Evolutionary conservation across 192 early-diverging fungal species (phyloP).

Genomic region (Podochytrium sp.): DNA sequence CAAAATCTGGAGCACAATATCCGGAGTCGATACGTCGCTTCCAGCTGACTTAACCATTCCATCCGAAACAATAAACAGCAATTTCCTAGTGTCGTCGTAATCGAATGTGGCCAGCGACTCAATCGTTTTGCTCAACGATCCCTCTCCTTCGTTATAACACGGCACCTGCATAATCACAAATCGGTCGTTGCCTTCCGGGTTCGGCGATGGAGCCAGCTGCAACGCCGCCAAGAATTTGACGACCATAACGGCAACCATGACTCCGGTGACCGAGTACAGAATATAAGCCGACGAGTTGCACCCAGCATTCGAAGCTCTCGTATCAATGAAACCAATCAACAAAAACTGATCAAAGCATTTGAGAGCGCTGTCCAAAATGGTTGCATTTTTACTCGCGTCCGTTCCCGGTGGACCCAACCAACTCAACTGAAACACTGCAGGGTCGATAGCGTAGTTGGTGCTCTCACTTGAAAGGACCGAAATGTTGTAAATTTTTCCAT

Average conservation of each 20-base stretch:
- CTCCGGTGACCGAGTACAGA: constrained; percentile 75
- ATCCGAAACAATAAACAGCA: constrained; percentile 92
- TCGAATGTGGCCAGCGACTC: constrained; percentile 86
- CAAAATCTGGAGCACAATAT: constrained; percentile 91
- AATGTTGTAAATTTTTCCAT: constrained; percentile 84
- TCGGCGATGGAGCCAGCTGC: constrained; percentile 76
- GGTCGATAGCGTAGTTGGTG: constrained; percentile 14
- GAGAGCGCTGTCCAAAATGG: constrained; percentile 70
- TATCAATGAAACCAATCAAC: constrained; percentile 85
- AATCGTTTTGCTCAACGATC: constrained; percentile 87
- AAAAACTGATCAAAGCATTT: constrained; percentile 85
- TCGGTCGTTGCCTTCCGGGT: constrained; percentile 83
- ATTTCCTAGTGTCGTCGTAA: constrained; percentile 95
- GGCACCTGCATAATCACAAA: constrained; percentile 91
- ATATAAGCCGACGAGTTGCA: constrained; percentile 86
- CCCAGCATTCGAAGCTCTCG: constrained; percentile 65
- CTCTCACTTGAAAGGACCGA: constrained; percentile 50
- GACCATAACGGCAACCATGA: constrained; percentile 83
- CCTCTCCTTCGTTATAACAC: constrained; percentile 97
- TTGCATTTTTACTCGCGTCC: constrained; percentile 54
- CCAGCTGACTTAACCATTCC: constrained; percentile 94
- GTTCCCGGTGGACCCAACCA: constrained; percentile 28
- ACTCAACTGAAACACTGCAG: constrained; percentile 61
- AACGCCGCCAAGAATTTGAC: constrained; percentile 97
- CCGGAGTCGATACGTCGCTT: constrained; percentile 89